Base-by-base conservation (phyloP, 768 basidiomycete genomes). In the Psilocybe cyanescens region DNA sequence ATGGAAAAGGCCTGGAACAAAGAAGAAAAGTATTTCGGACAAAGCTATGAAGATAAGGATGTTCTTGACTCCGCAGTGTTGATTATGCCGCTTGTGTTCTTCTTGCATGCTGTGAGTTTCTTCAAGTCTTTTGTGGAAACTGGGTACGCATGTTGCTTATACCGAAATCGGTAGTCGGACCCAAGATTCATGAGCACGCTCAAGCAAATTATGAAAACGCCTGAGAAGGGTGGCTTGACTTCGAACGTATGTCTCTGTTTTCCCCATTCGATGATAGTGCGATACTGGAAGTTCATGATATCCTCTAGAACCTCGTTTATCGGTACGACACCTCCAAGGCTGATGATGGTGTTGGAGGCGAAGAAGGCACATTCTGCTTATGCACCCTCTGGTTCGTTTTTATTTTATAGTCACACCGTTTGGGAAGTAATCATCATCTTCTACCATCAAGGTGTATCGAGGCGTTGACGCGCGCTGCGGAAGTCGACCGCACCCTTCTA, bases 61-160 rank as follows among this genome's bases (percentile, higher is more conserved):
- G 81, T 91, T 8, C 73, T 99, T 19, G 97, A 98, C 71, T 91
- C 93, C 12, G 88, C 95, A 12, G 87, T 97, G 53, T 79, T 95
- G 48, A 94, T 96, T 68, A 95, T 94, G 91, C 95, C 95, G 1
- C 81, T 95, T 39, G 91, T 94, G 33, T 97, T 97, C 80, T 97
- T 97, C 79, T 89, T 89, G 71, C 88, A 90, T 44, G 86, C 87
- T 17, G 91, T 91, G 64, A 65, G 87, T 80, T 35, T 44, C 39
- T 5, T 50, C 24, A 24, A 24, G 8, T 46, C 30, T 24, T 17
- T 52, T 16, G 24, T 24, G 24, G 24, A 24, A 24, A 24, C 24
- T 24, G 24, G 24, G 24, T 24, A 24, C 41, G 24, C 37, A 35
- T 28, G 33, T 55, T 33, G 56, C 33, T 35, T 37, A 47, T 4